These are phyloP conservation scores for Posidonia oceanica DNA, from an alignment of 116 monocot genomes.

Conservation along the genomic window DNA sequence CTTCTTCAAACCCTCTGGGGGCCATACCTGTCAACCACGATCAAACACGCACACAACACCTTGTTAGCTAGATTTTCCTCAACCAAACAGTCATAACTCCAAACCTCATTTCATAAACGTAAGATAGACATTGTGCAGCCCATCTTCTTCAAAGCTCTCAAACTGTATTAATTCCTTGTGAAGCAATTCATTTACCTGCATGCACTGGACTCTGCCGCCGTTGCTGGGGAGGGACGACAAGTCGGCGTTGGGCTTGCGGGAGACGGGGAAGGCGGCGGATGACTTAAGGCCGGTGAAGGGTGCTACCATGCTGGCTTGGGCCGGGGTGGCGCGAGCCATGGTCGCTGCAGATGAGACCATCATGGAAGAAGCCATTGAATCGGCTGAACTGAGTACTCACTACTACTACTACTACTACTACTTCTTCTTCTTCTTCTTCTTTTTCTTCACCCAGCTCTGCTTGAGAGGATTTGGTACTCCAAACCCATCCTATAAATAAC, in stretches of 20 bases:
- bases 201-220: slow-evolving; percentile 50
- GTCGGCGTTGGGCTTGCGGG: slow-evolving; percentile 24
- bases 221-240: slow-evolving; percentile 52
- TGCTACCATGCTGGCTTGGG: slow-evolving; percentile 36
- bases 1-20: slow-evolving; percentile 65
- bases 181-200: slow-evolving; percentile 25
- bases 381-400: no score
- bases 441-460: not conserved
- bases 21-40: slow-evolving; percentile 50
- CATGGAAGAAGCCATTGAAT: slow-evolving; percentile 43
- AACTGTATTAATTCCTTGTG: no score
- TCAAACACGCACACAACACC: not conserved
- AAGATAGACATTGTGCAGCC: no score
- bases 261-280: slow-evolving; percentile 30
- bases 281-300: slow-evolving; percentile 52
- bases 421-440: not conserved
- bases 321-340: slow-evolving; percentile 18
- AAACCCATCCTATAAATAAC: not conserved
- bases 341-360: slow-evolving; percentile 36
- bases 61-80: no score
- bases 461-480: slow-evolving; percentile 1
- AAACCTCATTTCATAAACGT: no score
- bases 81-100: no score
- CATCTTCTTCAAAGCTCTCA: no score
- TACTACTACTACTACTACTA: not conserved